Base-by-base conservation (phyloP, 306 rosid species). In the Sesbania bispinosa region DNA sequence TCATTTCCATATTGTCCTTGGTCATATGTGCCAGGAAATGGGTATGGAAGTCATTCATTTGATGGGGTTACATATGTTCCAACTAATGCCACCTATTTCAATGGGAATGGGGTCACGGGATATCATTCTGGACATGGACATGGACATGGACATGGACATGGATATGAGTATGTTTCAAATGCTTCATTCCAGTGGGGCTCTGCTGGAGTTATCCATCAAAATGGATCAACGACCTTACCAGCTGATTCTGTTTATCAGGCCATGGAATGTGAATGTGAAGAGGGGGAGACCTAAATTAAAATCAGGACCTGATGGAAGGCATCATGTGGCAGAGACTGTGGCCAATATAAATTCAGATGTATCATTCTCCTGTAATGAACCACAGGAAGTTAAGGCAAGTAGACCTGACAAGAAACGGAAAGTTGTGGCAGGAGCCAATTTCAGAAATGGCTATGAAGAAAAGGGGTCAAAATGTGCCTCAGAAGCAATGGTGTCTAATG, bases 1-100 rank as follows among this genome's bases (percentile, higher is more conserved):
- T 88, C 99, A 29, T 95, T 95, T 69, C 99, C 99, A 16, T 92
- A 89, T 81, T 50, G 81, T 62, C 96, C 96, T 69, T 82, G 93
- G 99, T 70, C 99, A 8, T 85, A 77, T 80, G 88, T 84, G 58
- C 77, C 96, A 26, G 80, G 84, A 69, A 95, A 90, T 80, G 90
- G 99, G 23, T 85, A 91, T 80, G 86, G 87, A 67, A 77, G 89
- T 45, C 97, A 86, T 82, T 89, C 90, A 10, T 87, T 67, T 75
- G 98, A 93, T 61, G 96, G 91, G 36, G 86, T 85, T 75, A 63
- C 97, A 0, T 95, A 89, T 84, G 86, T 89, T 54, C 96, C 99
- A 14, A 82, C 84, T 16, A 89, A 50, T 43, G 67, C 87, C 51
- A 10, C 90, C 77, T 85, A 80, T 69, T 84, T 75, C 77, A 74